A percentile compares a stretch with the other conserved stretches of the same genome.
These are phyloP conservation scores for Mariannaea sp. DNA, from an alignment of 2,329 filamentous ascomycete species.

Conservation along the genomic window DNA sequence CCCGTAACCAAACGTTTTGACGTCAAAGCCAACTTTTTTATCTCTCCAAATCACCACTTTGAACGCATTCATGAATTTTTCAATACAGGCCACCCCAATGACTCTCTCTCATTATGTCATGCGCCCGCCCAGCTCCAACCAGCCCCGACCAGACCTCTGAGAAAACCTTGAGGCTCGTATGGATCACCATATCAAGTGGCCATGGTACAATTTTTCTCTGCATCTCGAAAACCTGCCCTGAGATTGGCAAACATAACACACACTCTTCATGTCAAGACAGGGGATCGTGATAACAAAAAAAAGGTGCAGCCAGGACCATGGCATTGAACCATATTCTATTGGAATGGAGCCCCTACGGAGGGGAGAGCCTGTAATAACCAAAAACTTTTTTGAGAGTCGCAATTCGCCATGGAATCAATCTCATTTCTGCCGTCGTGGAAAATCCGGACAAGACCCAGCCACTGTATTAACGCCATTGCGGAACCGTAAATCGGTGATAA, in stretches of 20 bases:
- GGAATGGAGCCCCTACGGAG: neutral
- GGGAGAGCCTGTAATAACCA: neutral
- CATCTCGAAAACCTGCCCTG: slow-evolving; percentile 4
- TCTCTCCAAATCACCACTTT: slow-evolving; percentile 19
- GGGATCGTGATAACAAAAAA: neutral
- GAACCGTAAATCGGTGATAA: slow-evolving; percentile 21
- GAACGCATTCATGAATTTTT: slow-evolving; percentile 15
- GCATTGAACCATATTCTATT: slow-evolving; percentile 7
- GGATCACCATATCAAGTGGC: slow-evolving; percentile 1
- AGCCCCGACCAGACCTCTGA: slow-evolving; percentile 8
- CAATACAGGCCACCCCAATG: slow-evolving; percentile 6
- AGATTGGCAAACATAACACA: neutral
- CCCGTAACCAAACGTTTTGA: slow-evolving; percentile 11
- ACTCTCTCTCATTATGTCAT: neutral
- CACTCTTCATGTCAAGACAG: neutral
- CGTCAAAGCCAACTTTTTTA: slow-evolving; percentile 30
- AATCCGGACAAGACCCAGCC: slow-evolving; percentile 16
- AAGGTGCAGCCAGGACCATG: neutral
- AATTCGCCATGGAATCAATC: slow-evolving; percentile 19
- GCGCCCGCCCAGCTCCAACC: slow-evolving; percentile 7
- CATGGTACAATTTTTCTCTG: slow-evolving; percentile 5
- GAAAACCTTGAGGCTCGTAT: neutral
- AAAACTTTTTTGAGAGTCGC: slow-evolving; percentile 17
- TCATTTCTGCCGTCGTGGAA: slow-evolving; percentile 21
- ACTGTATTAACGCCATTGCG: slow-evolving; percentile 27